These are phyloP conservation scores for Gilbertella persicaria DNA, from an alignment of 371 early-diverging fungal species.

Conservation along the genomic window DNA sequence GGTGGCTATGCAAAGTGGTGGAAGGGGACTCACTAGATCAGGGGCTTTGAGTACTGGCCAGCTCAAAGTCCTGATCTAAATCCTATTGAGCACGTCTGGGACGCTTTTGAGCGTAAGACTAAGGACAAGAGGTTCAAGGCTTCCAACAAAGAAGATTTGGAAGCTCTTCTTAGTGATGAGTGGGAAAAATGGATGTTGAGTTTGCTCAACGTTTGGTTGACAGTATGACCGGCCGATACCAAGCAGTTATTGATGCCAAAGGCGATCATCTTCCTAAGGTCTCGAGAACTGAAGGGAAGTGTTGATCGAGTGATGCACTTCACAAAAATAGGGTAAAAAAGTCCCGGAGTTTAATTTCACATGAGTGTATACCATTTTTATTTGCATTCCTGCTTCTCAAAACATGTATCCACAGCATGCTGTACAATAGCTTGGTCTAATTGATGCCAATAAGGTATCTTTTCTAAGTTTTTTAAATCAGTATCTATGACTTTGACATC, in stretches of 20 bases:
- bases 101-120: neutral
- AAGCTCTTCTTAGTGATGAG: neutral
- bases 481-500: slow-evolving; percentile 52
- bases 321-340: no score
- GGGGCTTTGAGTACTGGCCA: slow-evolving; percentile 15
- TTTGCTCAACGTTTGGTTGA: neutral
- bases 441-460: slow-evolving; percentile 50
- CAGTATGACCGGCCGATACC: neutral
- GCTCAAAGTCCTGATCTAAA: slow-evolving; percentile 24
- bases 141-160: neutral
- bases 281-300: no score
- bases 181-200: neutral
- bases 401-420: slow-evolving; percentile 27
- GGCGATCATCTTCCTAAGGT: no score
- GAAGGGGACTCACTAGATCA: neutral
- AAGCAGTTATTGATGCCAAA: slow-evolving; percentile 2
- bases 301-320: no score
- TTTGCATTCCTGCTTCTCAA: no score
- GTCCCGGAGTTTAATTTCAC: no score
- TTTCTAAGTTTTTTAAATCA: slow-evolving; percentile 49
- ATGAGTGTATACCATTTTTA: no score
- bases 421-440: slow-evolving; percentile 51
- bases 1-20: slow-evolving; percentile 8
- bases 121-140: neutral
- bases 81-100: slow-evolving; percentile 19